A percentile compares a stretch with the other conserved stretches of the same genome.
Evolutionary conservation across 805 yeast genomes (phyloP).

Genomic region (Saccharomycopsis sp.): DNA sequence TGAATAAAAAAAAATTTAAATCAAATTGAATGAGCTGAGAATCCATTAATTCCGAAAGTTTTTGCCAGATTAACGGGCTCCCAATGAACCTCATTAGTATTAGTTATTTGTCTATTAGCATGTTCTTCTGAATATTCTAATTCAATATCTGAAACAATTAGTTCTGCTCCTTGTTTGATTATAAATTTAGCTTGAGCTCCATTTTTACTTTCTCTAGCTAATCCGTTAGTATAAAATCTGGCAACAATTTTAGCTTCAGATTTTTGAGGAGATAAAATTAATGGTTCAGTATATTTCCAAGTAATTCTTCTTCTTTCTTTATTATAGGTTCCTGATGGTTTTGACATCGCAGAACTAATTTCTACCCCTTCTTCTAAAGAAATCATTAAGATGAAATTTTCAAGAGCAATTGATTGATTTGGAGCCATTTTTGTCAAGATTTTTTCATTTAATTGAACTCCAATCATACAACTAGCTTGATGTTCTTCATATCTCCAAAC

Average conservation of each 20-base stretch:
- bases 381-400: constrained; percentile 37
- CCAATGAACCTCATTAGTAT: constrained; percentile 10
- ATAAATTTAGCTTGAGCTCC: constrained; percentile 66
- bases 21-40: constrained; percentile 10
- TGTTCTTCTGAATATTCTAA: constrained; percentile 24
- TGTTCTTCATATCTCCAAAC: constrained; percentile 82
- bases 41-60: constrained; percentile 12
- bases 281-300: constrained; percentile 55
- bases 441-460: constrained; percentile 45
- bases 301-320: constrained; percentile 78
- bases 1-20: not conserved
- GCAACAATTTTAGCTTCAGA: constrained; percentile 69
- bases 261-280: constrained; percentile 26
- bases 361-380: constrained; percentile 48
- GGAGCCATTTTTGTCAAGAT: constrained; percentile 28
- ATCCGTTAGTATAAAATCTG: constrained; percentile 68
- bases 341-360: constrained; percentile 67
- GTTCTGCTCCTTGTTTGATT: constrained; percentile 34
- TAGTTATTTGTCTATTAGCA: not conserved
- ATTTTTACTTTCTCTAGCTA: constrained; percentile 58
- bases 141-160: constrained; percentile 33
- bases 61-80: constrained; percentile 10
- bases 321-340: constrained; percentile 87
- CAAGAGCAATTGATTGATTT: constrained; percentile 26
- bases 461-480: constrained; percentile 78